Conservation (phyloP, 495 filamentous ascomycete genomes). For the Choiromyces venosus region DNA sequence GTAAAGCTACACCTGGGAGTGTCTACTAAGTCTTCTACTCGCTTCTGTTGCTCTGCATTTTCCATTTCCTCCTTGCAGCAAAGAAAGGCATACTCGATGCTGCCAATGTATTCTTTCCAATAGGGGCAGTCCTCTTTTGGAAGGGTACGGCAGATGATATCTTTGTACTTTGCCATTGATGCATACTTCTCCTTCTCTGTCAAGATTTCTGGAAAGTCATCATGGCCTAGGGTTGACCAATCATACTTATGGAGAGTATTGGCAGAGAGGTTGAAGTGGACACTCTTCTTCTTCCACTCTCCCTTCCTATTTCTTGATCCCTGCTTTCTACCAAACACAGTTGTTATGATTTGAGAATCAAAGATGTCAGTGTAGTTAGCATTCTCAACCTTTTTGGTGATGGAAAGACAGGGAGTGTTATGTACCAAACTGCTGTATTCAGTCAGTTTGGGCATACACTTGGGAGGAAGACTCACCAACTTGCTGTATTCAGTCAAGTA, state of each 20-base stretch:
- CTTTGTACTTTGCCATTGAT: neutral
- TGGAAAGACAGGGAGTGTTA: neutral
- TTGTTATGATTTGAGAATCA: neutral
- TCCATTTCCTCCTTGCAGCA: neutral
- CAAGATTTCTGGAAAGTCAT: neutral
- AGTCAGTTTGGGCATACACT: neutral
- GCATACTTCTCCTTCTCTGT: neutral
- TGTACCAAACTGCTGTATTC: neutral
- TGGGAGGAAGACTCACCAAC: too few relatives aligned
- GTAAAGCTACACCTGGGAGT: neutral
- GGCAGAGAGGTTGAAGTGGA: neutral
- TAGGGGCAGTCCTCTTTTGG: too few relatives aligned
- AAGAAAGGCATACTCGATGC: neutral
- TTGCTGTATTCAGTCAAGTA: neutral
- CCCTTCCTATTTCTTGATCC: neutral
- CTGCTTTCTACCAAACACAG: neutral
- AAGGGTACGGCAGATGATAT: neutral
- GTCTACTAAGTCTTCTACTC: neutral
- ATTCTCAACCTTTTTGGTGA: neutral
- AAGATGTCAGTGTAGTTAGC: neutral
- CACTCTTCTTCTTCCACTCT: neutral
- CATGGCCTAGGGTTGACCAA: neutral
- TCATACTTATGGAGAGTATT: neutral
- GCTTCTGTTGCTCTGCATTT: too few relatives aligned
- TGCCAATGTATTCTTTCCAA: neutral